Evolutionary conservation across 768 basidiomycete species (phyloP), one percentile per base, ranked within the genome.

Genomic region (Nidula microcarpa): DNA sequence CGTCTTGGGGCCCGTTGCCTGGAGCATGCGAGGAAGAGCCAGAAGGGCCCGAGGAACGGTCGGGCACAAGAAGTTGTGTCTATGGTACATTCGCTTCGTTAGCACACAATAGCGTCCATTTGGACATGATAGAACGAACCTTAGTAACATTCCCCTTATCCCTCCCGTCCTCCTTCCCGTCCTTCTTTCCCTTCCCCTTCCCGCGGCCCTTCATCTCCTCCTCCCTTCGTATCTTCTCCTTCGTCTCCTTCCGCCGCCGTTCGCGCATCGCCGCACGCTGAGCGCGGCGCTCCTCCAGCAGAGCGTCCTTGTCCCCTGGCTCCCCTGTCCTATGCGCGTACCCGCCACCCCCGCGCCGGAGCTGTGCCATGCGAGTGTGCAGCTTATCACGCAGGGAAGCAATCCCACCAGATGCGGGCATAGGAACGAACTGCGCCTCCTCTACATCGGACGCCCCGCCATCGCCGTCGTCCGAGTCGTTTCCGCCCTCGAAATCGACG

Each of bases 211-310:
- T 81, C 49, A 66, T 63, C 62, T 87, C 89, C 55, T 82, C 75
- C 64, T 89, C 86, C 13, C 74, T 76, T 59, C 75, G 71, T 54
- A 85, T 89, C 70, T 91, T 89, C 70, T 94, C 94, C 64, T 79
- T 88, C 6, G 90, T 91, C 73, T 91, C 89, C 62, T 88, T 90
- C 63, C 94, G 72, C 59, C 96, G 74, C 53, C 85, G 80, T 68
- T 98, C 95, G 17, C 94, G 78, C 77, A 97, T 77, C 34, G 86
- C 83, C 0, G 87, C 94, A 4, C 93, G 75, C 62, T 91, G 85
- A 59, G 70, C 69, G 55, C 94, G 73, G 50, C 89, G 76, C 67
- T 93, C 89, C 62, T 93, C 89, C 49, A 98, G 66, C 45, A 98
- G 66, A 55, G 85, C 91, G 63, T 98, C 94, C 63, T 81, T 85